Conservation (phyloP, 2,329 filamentous ascomycete species). For the Orbilia brochopaga region DNA sequence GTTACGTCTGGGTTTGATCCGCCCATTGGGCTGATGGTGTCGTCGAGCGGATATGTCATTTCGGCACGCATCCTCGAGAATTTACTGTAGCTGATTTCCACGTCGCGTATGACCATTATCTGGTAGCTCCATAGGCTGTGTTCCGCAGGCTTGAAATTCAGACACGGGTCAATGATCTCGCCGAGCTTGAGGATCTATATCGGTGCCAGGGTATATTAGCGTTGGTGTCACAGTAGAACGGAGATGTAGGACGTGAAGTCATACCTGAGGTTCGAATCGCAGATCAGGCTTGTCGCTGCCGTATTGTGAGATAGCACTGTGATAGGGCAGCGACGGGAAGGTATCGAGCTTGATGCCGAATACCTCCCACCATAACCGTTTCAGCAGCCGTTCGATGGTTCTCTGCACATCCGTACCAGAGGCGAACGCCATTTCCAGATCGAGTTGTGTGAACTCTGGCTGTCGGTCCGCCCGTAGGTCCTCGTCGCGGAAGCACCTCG, state of each 20-base stretch:
- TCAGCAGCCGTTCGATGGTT: slow-evolving; percentile 63
- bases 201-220: background rate
- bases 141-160: background rate
- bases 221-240: background rate
- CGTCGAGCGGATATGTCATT: background rate
- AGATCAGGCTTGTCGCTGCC: slow-evolving; percentile 93
- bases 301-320: slow-evolving; percentile 77
- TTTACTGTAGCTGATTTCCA: background rate
- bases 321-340: slow-evolving; percentile 72
- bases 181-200: background rate
- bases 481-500: slow-evolving; percentile 92
- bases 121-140: background rate
- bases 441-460: slow-evolving; percentile 92
- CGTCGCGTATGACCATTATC: background rate
- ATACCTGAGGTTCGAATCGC: slow-evolving; percentile 58
- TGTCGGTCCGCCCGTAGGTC: slow-evolving; percentile 90
- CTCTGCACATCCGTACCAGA: slow-evolving; percentile 73
- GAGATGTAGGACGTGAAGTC: background rate
- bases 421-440: slow-evolving; percentile 91
- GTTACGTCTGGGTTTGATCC: background rate
- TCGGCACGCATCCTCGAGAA: background rate
- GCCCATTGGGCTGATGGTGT: background rate
- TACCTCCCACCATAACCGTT: slow-evolving; percentile 64
- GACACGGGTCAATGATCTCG: background rate
- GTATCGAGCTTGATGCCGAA: slow-evolving; percentile 60